These are phyloP conservation scores for Phytophthora rubi DNA, from an alignment of 352 stramenopile species.

Conservation along the genomic window DNA sequence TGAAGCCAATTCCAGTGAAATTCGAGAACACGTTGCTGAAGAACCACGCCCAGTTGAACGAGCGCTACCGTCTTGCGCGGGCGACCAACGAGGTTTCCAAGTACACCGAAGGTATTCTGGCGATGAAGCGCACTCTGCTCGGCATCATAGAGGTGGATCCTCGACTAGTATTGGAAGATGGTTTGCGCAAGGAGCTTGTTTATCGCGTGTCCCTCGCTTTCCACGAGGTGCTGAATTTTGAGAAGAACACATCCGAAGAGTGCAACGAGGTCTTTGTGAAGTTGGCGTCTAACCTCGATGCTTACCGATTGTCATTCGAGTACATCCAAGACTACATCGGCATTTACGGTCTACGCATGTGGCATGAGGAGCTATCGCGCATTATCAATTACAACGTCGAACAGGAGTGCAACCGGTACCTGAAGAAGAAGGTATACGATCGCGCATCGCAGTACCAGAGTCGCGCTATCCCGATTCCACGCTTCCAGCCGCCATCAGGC, in stretches of 20 bases:
- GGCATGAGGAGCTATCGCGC: conserved; percentile 94
- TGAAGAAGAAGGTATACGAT: conserved; percentile 95
- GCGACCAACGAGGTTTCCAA: conserved; percentile 96
- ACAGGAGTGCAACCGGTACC: conserved; percentile 95
- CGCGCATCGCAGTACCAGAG: conserved; percentile 91
- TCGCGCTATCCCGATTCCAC: conserved; percentile 92
- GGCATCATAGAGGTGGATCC: conserved; percentile 95
- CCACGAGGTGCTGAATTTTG: conserved; percentile 88
- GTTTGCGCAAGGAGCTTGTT: conserved; percentile 94
- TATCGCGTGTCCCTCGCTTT: conserved; percentile 88
- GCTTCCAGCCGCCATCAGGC: conserved; percentile 84
- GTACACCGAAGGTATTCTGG: conserved; percentile 95
- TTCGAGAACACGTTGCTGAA: conserved; percentile 94
- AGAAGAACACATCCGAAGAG: conserved; percentile 85
- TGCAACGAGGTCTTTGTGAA: conserved; percentile 87
- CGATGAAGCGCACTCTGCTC: conserved; percentile 95
- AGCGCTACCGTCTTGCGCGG: conserved; percentile 92
- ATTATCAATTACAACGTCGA: conserved; percentile 98
- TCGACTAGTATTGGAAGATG: conserved; percentile 93
- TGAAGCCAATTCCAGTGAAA: conserved; percentile 92
- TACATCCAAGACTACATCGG: conserved; percentile 97
- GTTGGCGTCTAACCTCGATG: conserved; percentile 87
- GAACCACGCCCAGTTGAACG: conserved; percentile 91
- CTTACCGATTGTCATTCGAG: conserved; percentile 92
- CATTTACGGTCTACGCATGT: conserved; percentile 95